Base-by-base conservation (phyloP, 2,329 filamentous ascomycete genomes). In the Aspergillus sp. region DNA sequence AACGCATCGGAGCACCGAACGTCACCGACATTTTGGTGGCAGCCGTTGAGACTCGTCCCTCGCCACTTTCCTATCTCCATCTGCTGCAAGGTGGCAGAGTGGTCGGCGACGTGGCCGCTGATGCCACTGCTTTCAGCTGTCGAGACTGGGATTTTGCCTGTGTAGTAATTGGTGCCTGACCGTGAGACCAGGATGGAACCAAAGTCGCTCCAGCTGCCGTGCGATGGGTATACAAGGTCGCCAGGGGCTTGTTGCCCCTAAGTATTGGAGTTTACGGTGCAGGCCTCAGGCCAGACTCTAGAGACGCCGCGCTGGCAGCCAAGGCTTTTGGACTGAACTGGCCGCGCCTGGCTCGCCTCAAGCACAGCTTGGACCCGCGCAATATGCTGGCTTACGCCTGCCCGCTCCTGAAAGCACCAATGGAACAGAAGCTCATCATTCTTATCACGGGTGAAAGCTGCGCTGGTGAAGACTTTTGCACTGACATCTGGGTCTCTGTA, bases 81-180 rank as follows among this genome's bases (percentile, higher is more conserved):
- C 75, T 85, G 4, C 64, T 84, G 7, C 81, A 83, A 38, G 80
- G 81, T 15, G 79, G 80, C 6, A 77, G 75, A 52, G 75, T 74
- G 0, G 60, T 80, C 37, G n/a, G 54, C 41, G 68, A 81, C 20
- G 53, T 77, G 13, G 56, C 64, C 1, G 52, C 64, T 4, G 62
- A 75, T 52, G 71, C 69, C 22, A 79, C 76, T 49, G 80, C 81
- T 46, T 84, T 85, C 47, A 80, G 82, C 41, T 82, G 76, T 67
- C 76, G 81, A 63, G 72, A 80, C 60, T 85, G 81, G 81, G 72
- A 79, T 25, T 84, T 77, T 66, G 81, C 81, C 41, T 85, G 81
- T 55, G 78, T 84, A 3, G 58, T 85, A 38, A 84, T 80, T 4
- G 81, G 78, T 22, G 75, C 83, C 49, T 85, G 81, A 81, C 68